Base-by-base conservation (phyloP, 2,329 filamentous ascomycete genomes). In the Phaeosphaeriaceae sp. region DNA sequence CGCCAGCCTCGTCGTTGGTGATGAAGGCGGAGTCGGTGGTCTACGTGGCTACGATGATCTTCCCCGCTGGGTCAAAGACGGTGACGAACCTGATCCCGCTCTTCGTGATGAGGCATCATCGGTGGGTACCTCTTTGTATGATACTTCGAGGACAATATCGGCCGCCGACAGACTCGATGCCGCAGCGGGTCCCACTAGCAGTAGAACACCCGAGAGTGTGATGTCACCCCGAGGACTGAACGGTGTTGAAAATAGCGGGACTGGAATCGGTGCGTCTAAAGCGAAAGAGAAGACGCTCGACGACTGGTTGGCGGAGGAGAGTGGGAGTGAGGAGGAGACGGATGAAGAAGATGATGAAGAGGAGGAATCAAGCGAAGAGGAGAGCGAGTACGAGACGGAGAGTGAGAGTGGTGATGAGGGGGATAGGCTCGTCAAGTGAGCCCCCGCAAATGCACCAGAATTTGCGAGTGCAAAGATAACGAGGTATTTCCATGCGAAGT, bases 11-110 rank as follows among this genome's bases (percentile, higher is more conserved):
- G 91, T 97, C 0, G 82, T 98, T 11, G 93, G 92, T 1, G 88
- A 89, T 1, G 91, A 91, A 7, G 88, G 88, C 6, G 91, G 90
- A 2, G 78, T 91, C 10, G 89, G 91, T 58, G 80, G 77, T 6
- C 19, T 97, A 10, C 85, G 84, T 49, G 94, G 94, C 3, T 97
- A 97, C 69, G 88, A 91, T 66, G 88, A 91, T 65, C 78, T 99
- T 21, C 94, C 95, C 0, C 86, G 90, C 23, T 98, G 95, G 95
- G 93, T 98, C 0, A 82, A 86, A 66, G 85, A 87, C 4, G 94
- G 93, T 1, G 78, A 87, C 19, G 93, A 98, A 76, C 95, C 95
- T 0, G 90, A 96, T 75, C 82, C 89, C 1, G 84, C 82, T 49
- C 81, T 97, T 35, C 85, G 94, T 52, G 89, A 93, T 49, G 84